A percentile compares a stretch with the other conserved stretches of the same genome.
Conservation (phyloP, 2,329 filamentous ascomycete species). For the Davidsoniella virescens region DNA sequence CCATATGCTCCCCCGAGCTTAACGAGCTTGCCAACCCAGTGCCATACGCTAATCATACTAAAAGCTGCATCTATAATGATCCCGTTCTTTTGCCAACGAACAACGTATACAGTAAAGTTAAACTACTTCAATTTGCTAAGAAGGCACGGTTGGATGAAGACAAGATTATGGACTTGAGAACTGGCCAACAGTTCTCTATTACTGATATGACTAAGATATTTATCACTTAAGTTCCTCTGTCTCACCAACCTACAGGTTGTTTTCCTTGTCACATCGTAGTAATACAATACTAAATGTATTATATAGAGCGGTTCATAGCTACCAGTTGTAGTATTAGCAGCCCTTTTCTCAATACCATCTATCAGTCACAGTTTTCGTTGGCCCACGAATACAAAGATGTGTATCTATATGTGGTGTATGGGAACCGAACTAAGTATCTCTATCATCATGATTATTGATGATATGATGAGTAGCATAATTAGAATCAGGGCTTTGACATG, state of each 20-base stretch:
- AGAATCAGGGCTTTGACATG: too few species aligned
- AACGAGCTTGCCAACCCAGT: slow-evolving; percentile 80
- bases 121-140: slow-evolving; percentile 58
- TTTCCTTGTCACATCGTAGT: too few species aligned
- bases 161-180: slow-evolving; percentile 62
- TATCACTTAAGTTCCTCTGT: slow-evolving; percentile 44
- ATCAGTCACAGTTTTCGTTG: too few species aligned
- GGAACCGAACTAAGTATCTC: too few species aligned
- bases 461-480: too few species aligned
- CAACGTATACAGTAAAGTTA: slow-evolving; percentile 62
- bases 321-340: too few species aligned
- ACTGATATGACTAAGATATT: slow-evolving; percentile 70
- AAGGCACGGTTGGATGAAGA: slow-evolving; percentile 56
- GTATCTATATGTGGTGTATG: too few species aligned
- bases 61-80: slow-evolving; percentile 81
- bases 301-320: too few species aligned
- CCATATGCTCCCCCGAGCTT: slow-evolving; percentile 89
- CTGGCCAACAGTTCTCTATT: slow-evolving; percentile 48
- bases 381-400: too few species aligned
- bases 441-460: too few species aligned
- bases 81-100: slow-evolving; percentile 76
- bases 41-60: slow-evolving; percentile 88
- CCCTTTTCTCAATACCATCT: too few species aligned
- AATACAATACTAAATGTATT: too few species aligned
- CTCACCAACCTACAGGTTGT: background rate